Conservation (phyloP, 2,329 filamentous ascomycete species). For the Cercospora zeina region DNA sequence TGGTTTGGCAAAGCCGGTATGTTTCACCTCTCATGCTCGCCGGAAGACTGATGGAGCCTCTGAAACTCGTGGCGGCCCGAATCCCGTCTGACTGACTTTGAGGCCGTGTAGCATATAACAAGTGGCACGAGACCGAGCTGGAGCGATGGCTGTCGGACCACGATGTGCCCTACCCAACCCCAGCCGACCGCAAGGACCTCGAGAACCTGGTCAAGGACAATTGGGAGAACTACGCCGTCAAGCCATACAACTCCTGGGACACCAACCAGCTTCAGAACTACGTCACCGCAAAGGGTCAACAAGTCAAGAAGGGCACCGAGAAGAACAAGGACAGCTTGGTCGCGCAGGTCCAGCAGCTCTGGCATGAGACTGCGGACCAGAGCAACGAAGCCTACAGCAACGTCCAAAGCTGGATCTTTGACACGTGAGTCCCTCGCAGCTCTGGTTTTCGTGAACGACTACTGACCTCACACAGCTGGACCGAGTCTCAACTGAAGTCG, state of each 20-base stretch:
- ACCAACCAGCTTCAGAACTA: constrained; percentile 66
- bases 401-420: constrained; percentile 88
- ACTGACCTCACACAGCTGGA: constrained; percentile 65
- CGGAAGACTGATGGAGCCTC: constrained; percentile 1
- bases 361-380: constrained; percentile 78
- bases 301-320: constrained; percentile 66
- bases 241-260: constrained; percentile 78
- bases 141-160: constrained; percentile 96
- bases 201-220: constrained; percentile 84
- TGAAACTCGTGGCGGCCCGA: constrained; percentile 24
- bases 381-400: constrained; percentile 69
- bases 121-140: constrained; percentile 97
- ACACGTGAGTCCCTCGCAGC: constrained; percentile 56
- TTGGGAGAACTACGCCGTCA: constrained; percentile 76
- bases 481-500: constrained; percentile 87
- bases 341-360: constrained; percentile 68
- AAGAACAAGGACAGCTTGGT: constrained; percentile 69
- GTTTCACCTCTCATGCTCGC: constrained; percentile 37
- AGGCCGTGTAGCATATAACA: constrained; percentile 77
- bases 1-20: constrained; percentile 87
- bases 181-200: constrained; percentile 91
- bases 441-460: neutral
- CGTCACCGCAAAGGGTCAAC: constrained; percentile 68
- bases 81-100: constrained; percentile 33
- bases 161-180: constrained; percentile 83